A percentile compares a stretch with the other conserved stretches of the same genome.
phyloP scores from a whole-genome alignment of 106 monocot genomes.

The Dioscorea alata region DNA sequence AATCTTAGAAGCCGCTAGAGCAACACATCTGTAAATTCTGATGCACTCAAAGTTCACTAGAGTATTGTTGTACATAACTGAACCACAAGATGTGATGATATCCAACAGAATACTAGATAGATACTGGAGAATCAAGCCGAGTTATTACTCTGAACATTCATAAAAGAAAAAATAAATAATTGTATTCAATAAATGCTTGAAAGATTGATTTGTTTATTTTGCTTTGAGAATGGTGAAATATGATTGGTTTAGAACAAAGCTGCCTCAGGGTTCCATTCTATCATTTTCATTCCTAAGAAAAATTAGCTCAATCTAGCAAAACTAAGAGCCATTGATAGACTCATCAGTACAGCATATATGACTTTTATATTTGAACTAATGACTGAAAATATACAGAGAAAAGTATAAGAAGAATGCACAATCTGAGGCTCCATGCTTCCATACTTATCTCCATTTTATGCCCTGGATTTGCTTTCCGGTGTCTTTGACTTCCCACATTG shows the following conservation, averaged over 20 bases:
- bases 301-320: neutral
- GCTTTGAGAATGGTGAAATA: too few relatives aligned
- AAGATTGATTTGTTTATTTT: too few relatives aligned
- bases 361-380: neutral
- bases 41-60: neutral
- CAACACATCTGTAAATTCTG: neutral
- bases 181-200: neutral
- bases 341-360: neutral
- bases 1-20: conserved; percentile 47
- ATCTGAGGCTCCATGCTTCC: neutral
- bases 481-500: conserved; percentile 25
- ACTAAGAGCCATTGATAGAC: neutral
- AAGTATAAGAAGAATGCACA: conserved; percentile 1
- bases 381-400: neutral
- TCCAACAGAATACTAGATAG: too few relatives aligned
- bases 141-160: neutral
- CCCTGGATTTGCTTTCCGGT: conserved; percentile 18
- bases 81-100: neutral
- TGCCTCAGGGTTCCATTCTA: neutral
- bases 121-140: neutral
- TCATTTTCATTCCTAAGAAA: neutral
- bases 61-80: neutral
- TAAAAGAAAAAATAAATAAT: neutral
- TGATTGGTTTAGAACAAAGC: neutral
- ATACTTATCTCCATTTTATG: neutral